Evolutionary conservation across 305 asterid genomes (phyloP).

Genomic region (Rubia occidens): DNA sequence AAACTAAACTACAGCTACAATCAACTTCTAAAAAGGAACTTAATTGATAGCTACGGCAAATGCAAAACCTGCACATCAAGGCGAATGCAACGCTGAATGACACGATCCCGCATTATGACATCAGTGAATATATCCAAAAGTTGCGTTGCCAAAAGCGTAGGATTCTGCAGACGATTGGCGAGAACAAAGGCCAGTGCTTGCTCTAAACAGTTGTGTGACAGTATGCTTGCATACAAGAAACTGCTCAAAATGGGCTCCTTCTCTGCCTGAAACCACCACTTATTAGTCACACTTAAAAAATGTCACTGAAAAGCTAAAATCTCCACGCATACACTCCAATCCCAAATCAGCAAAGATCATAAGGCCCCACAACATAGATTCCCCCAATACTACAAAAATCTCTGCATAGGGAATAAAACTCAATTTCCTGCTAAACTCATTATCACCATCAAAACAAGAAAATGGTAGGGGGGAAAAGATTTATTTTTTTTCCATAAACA

Average conservation of each 20-base stretch:
- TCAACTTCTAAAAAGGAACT: background rate
- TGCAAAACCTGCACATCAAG: conserved; percentile 35
- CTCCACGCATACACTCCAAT: background rate
- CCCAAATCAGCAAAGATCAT: background rate
- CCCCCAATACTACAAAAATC: too few species aligned
- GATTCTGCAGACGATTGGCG: conserved; percentile 38
- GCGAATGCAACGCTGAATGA: conserved; percentile 35
- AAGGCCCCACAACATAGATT: background rate
- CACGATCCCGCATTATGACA: conserved; percentile 33
- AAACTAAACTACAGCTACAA: background rate
- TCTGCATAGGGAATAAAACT: background rate
- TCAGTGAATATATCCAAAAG: conserved; percentile 32
- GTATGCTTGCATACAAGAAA: conserved; percentile 35
- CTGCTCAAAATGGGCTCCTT: conserved; percentile 46
- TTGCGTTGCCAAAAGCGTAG: conserved; percentile 39
- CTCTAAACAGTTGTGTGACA: conserved; percentile 38
- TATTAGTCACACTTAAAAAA: background rate
- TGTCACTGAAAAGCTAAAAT: background rate
- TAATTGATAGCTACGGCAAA: background rate
- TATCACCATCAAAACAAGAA: background rate
- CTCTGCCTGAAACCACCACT: conserved; percentile 31
- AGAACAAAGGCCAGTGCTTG: conserved; percentile 36
- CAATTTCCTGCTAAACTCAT: background rate
- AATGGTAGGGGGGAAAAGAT: background rate
- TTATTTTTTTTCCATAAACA: background rate